Conservation (phyloP, 75 land plant genomes). For the Pseudotsuga menziesii region DNA sequence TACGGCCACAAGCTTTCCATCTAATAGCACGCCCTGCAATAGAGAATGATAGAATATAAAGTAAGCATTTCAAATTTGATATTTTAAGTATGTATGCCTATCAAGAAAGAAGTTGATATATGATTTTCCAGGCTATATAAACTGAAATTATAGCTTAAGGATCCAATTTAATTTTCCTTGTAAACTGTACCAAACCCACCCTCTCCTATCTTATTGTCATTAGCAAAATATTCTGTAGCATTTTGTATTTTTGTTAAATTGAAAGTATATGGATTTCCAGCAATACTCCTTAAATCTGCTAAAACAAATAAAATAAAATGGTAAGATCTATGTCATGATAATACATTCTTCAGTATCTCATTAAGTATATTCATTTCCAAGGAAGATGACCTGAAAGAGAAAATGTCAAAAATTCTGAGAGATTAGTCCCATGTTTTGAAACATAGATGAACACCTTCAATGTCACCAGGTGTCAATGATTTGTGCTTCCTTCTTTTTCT, state of each 20-base stretch:
- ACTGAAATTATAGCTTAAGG: neutral
- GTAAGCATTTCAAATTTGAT: too few species aligned
- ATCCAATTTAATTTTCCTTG: constrained; percentile 29
- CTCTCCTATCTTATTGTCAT: constrained; percentile 52
- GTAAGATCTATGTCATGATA: neutral
- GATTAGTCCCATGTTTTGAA: too few species aligned
- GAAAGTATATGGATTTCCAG: constrained; percentile 7
- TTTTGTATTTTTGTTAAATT: constrained; percentile 27
- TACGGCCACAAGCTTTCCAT: too few species aligned
- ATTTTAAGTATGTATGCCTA: neutral
- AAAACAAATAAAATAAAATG: neutral
- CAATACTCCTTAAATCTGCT: neutral
- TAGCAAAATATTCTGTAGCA: constrained; percentile 40
- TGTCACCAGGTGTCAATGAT: too few species aligned
- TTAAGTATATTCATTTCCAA: neutral
- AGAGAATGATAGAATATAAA: too few species aligned
- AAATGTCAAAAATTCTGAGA: too few species aligned
- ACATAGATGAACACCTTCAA: too few species aligned
- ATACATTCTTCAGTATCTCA: neutral
- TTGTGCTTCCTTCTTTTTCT: too few species aligned
- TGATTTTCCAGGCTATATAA: neutral
- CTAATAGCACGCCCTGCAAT: too few species aligned
- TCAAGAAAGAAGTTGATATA: neutral
- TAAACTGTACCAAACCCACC: constrained; percentile 60
- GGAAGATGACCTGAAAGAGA: too few species aligned